Evolutionary conservation across 345 rosid genomes (phyloP).

Genomic region (Populus davidiana): DNA sequence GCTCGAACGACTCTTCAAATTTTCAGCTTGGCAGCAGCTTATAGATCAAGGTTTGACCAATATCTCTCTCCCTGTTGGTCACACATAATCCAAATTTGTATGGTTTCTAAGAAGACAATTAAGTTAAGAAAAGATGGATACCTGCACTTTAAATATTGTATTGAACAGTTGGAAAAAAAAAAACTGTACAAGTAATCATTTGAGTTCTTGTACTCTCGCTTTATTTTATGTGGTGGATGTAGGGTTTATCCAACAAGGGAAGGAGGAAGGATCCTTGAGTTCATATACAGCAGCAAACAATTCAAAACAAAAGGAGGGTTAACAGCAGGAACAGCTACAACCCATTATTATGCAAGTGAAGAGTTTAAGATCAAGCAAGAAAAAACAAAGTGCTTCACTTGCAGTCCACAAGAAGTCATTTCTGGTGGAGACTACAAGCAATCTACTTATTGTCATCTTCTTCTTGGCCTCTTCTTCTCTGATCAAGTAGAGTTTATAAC

Average conservation of each 20-base stretch:
- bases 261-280: conserved; percentile 87
- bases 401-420: conserved; percentile 82
- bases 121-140: not conserved
- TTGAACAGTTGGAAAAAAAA: not conserved
- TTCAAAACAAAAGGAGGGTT: conserved; percentile 73
- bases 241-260: conserved; percentile 71
- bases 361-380: conserved; percentile 81
- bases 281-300: conserved; percentile 78
- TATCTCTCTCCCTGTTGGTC: not conserved
- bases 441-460: conserved; percentile 85
- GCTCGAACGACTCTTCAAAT: conserved; percentile 74
- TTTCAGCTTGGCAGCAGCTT: conserved; percentile 79
- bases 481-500: conserved; percentile 65
- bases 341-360: conserved; percentile 83
- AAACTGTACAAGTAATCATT: not conserved
- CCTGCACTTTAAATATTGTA: not conserved
- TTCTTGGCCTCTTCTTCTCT: conserved; percentile 66
- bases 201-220: not conserved
- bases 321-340: conserved; percentile 79
- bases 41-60: conserved; percentile 60
- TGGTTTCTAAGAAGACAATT: not conserved
- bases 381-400: conserved; percentile 65
- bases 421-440: conserved; percentile 75
- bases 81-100: not conserved
- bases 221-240: not conserved